A percentile compares a stretch with the other conserved stretches of the same genome.
These are phyloP conservation scores for Chimonanthus salicifolius DNA, from an alignment of 164 flowering plant species.

Conservation along the genomic window DNA sequence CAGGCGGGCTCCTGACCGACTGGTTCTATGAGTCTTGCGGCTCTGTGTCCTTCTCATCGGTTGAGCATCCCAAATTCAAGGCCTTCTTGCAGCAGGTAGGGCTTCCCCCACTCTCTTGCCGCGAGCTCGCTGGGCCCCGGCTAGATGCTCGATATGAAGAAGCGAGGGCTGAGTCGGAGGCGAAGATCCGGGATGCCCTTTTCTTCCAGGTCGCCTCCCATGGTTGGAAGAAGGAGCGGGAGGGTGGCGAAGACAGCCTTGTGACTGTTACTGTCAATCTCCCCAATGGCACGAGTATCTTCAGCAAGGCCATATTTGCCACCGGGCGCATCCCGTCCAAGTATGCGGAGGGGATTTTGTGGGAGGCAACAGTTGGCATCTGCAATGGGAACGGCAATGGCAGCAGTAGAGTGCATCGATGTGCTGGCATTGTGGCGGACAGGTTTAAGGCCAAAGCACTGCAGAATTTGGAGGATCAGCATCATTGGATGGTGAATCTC, in stretches of 20 bases:
- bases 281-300: constrained; percentile 89
- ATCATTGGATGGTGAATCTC: constrained; percentile 90
- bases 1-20: constrained; percentile 63
- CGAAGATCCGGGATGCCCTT: constrained; percentile 74
- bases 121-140: constrained; percentile 55
- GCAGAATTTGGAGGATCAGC: constrained; percentile 67
- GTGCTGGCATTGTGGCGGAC: constrained; percentile 85
- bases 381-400: constrained; percentile 26
- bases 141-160: constrained; percentile 69
- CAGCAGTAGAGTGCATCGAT: constrained; percentile 36
- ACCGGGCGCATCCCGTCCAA: constrained; percentile 50
- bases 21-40: constrained; percentile 97
- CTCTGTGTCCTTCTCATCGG: constrained; percentile 61
- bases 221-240: constrained; percentile 56
- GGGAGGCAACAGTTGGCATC: constrained; percentile 59
- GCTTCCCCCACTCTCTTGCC: constrained; percentile 47
- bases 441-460: constrained; percentile 69
- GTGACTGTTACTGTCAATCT: constrained; percentile 79
- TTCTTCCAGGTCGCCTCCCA: constrained; percentile 81
- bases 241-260: constrained; percentile 35
- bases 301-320: constrained; percentile 64
- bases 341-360: constrained; percentile 79
- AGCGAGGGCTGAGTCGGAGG: constrained; percentile 61
- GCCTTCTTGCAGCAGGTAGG: constrained; percentile 85
- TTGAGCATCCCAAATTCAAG: constrained; percentile 87